Evolutionary conservation across 805 yeast species (phyloP), one percentile per base, ranked within the genome.

Genomic region (Saturnispora dispora): DNA sequence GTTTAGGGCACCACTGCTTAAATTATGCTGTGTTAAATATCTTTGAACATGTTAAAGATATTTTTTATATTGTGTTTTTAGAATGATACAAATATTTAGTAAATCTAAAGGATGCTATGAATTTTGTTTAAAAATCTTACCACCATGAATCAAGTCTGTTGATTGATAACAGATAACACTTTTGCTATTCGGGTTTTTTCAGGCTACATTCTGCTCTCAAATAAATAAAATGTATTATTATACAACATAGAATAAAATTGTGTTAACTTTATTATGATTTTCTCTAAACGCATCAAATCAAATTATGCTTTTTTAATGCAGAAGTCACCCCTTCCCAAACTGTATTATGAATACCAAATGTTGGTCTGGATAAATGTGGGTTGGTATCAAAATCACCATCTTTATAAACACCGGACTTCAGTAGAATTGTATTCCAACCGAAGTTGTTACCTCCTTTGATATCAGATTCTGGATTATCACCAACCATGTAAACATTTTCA

Each of bases 391-490:
- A 75, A 55, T 82, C 86, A 15, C 71, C 72, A 56, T 82, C 88
- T 55, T 74, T 71, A 63, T 80, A 93, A 3, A 93, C 98, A 0
- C 99, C 99, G 0, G 97, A 85, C 53, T 82, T 73, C 25, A 93
- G 86, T 41, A 93, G 75, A 35, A 88, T 77, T 13, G 93, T 82
- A 46, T 83, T 79, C 98, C 98, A 93, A 2, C 96, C 96, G 63
- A 82, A 82, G 49, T 71, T 70, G 59, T 85, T 83, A 2, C 96
- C 99, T 0, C 99, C 99, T 53, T 75, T 74, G 50, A 93, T 93
- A 64, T 93, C 99, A 46, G 89, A 80, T 23, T 83, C 93, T 3
- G 97, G 98, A 65, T 93, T 93, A 68, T 93, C 99, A 23, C 99
- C 99, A 33, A 93, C 87, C 99, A 93, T 93, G 69, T 75, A 90